Base-by-base conservation (phyloP, 257 asterid species). In the Prunella vulgaris region DNA sequence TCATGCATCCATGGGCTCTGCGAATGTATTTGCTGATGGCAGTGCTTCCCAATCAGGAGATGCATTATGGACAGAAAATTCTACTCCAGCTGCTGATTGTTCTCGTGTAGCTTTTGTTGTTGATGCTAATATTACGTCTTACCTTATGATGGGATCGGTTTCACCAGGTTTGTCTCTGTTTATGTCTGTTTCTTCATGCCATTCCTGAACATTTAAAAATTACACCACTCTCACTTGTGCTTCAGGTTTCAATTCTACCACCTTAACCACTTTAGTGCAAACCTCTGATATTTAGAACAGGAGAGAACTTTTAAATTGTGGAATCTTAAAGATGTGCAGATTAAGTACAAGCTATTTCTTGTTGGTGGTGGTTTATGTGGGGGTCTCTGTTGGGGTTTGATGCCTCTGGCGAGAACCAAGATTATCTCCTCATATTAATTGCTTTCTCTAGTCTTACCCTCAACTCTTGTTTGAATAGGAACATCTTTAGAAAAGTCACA, bases 121-220 rank as follows among this genome's bases (percentile, higher is more conserved):
- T 37, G 99, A 94, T 81, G 97, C 99, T 67, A 94, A 94, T 82
- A 94, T 94, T 74, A 94, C 99, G 32, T 91, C 97, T 69, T 94
- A 94, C 81, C 97, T 94, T 71, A 94, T 94, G 99, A 94, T 94
- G 99, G 99, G 99, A 81, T 94, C 99, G 84, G 99, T 94, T 81
- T 94, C 99, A 80, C 99, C 97, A 87, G 99, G 97, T 91, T 60
- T 71, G 76, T 74, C 77, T 64, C 38, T 79, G 21, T 40, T 69
- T 61, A 35, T 42, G 35, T 59, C n/a, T 70, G 30, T 53, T 61
- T 57, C 53, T 60, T 35, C 57, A 38, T 44, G 57, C 32, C 30
- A 32, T 57, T 49, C 69, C 33, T 63, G 24, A 54, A 46, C 54
- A 69, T n/a, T n/a, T n/a, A n/a, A n/a, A n/a, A n/a, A n/a, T 65